Conservation (phyloP, 495 filamentous ascomycete species). For the Daldinia loculata region DNA sequence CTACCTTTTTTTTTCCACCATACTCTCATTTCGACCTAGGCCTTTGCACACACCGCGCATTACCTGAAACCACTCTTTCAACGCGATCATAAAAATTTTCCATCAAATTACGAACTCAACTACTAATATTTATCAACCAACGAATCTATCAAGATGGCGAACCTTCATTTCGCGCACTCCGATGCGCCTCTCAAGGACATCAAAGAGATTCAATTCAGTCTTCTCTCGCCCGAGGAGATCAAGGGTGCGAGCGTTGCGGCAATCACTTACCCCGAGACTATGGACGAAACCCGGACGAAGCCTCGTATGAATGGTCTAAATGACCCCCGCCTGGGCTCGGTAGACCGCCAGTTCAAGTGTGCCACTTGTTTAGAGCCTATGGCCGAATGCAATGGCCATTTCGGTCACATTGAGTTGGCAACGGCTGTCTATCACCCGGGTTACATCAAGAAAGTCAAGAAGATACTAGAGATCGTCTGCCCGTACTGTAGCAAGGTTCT, state of each 20-base stretch:
- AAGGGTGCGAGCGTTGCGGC: conserved; percentile 95
- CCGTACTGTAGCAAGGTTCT: conserved; percentile 97
- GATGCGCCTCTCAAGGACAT: conserved; percentile 95
- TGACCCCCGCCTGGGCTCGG: conserved; percentile 91
- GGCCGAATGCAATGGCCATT: conserved; percentile 95
- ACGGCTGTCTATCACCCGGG: conserved; percentile 94
- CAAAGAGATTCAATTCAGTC: conserved; percentile 98
- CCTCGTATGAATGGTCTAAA: conserved; percentile 91
- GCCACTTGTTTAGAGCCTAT: conserved; percentile 94
- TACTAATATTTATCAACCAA: conserved; percentile 18
- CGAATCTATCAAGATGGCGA: conserved; percentile 75
- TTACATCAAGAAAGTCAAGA: conserved; percentile 97
- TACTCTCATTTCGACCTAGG: conserved; percentile 11
- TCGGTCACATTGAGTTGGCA: conserved; percentile 96
- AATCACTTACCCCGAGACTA: conserved; percentile 95
- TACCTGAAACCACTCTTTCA: not conserved
- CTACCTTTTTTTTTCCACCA: not conserved
- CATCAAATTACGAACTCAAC: not conserved
- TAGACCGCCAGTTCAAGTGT: conserved; percentile 93
- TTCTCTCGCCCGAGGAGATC: conserved; percentile 95
- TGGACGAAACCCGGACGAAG: conserved; percentile 91
- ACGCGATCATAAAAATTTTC: not conserved
- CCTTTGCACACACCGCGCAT: conserved; percentile 10
- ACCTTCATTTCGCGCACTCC: conserved; percentile 89
- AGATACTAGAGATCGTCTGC: conserved; percentile 96